Evolutionary conservation across 2,329 filamentous ascomycete genomes (phyloP).

Genomic region (Coniosporium tulheliwenetii): DNA sequence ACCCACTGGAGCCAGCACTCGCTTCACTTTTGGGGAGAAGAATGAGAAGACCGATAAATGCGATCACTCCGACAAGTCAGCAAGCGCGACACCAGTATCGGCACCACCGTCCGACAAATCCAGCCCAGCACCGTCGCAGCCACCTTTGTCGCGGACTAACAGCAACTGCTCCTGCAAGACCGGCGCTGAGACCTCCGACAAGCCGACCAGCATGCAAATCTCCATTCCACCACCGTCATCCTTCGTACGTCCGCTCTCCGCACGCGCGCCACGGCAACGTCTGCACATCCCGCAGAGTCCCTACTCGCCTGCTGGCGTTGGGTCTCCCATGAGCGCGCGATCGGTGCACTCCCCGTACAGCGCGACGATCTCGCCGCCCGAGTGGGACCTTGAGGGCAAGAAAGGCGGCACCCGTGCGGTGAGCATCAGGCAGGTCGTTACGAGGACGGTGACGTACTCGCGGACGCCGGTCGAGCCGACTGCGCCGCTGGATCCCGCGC

Average conservation of each 20-base stretch:
- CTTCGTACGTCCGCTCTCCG: slow-evolving; percentile 46
- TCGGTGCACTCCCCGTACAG: slow-evolving; percentile 58
- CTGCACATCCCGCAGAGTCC: slow-evolving; percentile 69
- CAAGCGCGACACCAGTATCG: not conserved
- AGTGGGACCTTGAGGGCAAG: slow-evolving; percentile 62
- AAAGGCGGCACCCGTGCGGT: slow-evolving; percentile 45
- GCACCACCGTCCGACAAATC: slow-evolving; percentile 1
- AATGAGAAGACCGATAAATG: slow-evolving; percentile 13
- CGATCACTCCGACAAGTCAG: slow-evolving; percentile 16
- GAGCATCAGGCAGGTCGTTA: slow-evolving; percentile 76
- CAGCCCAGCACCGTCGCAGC: slow-evolving; percentile 14
- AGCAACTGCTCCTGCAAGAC: slow-evolving; percentile 4
- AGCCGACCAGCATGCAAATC: slow-evolving; percentile 14
- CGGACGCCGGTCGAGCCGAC: slow-evolving; percentile 28
- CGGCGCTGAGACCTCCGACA: slow-evolving; percentile 6
- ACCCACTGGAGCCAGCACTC: slow-evolving; percentile 38
- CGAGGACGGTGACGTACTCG: slow-evolving; percentile 86
- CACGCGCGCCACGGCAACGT: slow-evolving; percentile 39
- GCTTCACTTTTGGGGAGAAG: slow-evolving; percentile 30
- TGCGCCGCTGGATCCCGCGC: slow-evolving; percentile 63
- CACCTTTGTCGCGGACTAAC: slow-evolving; percentile 14
- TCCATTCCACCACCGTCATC: slow-evolving; percentile 44
- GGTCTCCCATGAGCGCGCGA: slow-evolving; percentile 53
- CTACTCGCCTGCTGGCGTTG: slow-evolving; percentile 42
- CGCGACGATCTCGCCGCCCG: slow-evolving; percentile 56